Evolutionary conservation across 2,329 filamentous ascomycete species (phyloP).

Genomic region (Epichloe sibirici): DNA sequence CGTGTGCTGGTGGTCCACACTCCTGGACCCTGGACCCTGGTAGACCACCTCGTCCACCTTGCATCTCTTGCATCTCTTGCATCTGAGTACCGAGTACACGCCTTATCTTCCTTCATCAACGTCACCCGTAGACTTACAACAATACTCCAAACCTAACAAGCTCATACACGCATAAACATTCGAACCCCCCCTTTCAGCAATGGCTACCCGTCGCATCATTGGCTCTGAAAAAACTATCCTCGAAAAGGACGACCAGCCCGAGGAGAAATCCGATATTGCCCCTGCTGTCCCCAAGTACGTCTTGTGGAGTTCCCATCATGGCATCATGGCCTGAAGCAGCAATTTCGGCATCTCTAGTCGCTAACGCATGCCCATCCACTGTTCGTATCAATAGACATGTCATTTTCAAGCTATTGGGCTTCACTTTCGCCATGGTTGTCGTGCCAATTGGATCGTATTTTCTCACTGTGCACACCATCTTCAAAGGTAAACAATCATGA

Average conservation of each 20-base stretch:
- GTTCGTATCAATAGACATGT: conserved; percentile 49
- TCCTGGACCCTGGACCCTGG: too few relatives aligned
- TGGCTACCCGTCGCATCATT: conserved; percentile 59
- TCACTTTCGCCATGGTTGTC: conserved; percentile 84
- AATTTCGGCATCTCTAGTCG: not conserved
- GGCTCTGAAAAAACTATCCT: conserved; percentile 54
- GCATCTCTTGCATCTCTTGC: too few relatives aligned
- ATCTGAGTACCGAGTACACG: not conserved
- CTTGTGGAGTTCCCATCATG: too few relatives aligned
- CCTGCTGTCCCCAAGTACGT: conserved; percentile 68
- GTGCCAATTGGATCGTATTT: conserved; percentile 86
- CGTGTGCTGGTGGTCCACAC: too few relatives aligned
- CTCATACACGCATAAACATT: not conserved
- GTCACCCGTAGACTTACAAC: too few relatives aligned
- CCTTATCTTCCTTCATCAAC: not conserved
- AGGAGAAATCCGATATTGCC: conserved; percentile 57
- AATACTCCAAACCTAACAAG: not conserved
- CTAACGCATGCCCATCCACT: not conserved
- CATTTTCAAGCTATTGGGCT: conserved; percentile 79
- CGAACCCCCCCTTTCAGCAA: conserved; percentile 22
- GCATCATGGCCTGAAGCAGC: not conserved
- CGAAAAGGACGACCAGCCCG: conserved; percentile 41
- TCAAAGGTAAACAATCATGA: conserved; percentile 47
- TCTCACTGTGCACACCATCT: conserved; percentile 61
- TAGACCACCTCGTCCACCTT: too few relatives aligned